Evolutionary conservation across 768 basidiomycete genomes (phyloP).

Genomic region (Termitomyces sp.): DNA sequence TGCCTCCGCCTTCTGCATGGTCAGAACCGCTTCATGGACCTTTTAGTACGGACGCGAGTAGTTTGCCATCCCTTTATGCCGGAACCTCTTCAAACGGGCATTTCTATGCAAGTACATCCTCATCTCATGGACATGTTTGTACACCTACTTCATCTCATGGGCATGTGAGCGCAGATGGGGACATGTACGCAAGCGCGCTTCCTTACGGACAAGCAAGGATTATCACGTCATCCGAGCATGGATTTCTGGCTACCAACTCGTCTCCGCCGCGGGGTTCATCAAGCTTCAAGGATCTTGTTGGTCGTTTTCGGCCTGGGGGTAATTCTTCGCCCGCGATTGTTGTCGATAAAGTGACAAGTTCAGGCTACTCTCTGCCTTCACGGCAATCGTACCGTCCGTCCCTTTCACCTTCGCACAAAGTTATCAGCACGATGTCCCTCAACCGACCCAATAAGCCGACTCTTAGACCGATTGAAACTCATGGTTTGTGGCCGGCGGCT

Average conservation of each 20-base stretch:
- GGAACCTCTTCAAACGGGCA: not conserved
- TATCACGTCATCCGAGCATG: constrained; percentile 7
- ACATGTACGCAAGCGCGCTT: not conserved
- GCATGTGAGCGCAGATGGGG: not conserved
- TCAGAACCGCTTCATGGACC: not conserved
- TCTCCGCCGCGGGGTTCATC: not conserved
- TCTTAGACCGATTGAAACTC: constrained; percentile 4
- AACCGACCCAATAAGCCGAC: constrained; percentile 10
- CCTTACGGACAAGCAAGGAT: constrained; percentile 2
- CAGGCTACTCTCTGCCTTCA: not conserved
- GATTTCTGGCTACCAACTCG: not conserved
- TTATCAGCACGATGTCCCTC: constrained; percentile 7
- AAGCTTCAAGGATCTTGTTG: constrained; percentile 2
- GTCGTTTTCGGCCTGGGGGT: constrained; percentile 1
- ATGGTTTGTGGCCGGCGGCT: constrained; percentile 20
- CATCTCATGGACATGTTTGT: not conserved
- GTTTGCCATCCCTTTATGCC: constrained; percentile 4
- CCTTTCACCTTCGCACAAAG: constrained; percentile 2
- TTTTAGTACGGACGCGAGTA: not conserved
- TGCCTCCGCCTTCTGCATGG: constrained; percentile 7
- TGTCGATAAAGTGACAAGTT: constrained; percentile 3
- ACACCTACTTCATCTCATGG: constrained; percentile 5
- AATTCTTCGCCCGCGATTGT: constrained; percentile 4
- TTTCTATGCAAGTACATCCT: constrained; percentile 5
- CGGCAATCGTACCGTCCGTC: not conserved